phyloP scores from a whole-genome alignment of 1,139 yeast species.

The Taiozyma onychis region DNA sequence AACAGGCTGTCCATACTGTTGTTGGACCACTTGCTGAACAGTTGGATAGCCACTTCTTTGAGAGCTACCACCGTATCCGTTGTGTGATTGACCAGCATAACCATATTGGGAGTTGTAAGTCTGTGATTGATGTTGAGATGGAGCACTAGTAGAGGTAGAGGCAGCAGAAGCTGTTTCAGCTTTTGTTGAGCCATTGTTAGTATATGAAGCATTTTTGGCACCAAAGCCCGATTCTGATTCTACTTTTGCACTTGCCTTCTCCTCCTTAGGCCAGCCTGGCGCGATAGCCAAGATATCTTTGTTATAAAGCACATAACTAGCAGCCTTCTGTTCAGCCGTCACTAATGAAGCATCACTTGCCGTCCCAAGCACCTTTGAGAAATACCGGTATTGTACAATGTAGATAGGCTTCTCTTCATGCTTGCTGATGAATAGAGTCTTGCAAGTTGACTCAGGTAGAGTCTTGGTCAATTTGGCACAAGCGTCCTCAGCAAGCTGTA shows the following conservation, averaged over 20 bases:
- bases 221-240: not conserved
- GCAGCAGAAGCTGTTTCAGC: not conserved
- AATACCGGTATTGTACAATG: constrained; percentile 6
- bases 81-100: not conserved
- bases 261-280: not conserved
- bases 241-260: not conserved
- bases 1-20: not conserved
- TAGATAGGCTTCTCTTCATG: not conserved
- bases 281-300: not conserved
- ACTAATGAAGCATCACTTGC: constrained; percentile 6
- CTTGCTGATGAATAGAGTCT: constrained; percentile 3
- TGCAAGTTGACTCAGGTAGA: constrained; percentile 3
- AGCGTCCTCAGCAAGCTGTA: constrained; percentile 1
- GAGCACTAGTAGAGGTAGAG: not conserved
- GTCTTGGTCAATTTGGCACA: constrained; percentile 3
- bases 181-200: not conserved
- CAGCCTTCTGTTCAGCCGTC: constrained; percentile 11
- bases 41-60: not conserved
- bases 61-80: not conserved
- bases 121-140: not conserved
- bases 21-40: not conserved
- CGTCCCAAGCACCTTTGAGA: constrained; percentile 5
- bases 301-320: constrained; percentile 3
- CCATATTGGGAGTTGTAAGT: not conserved
- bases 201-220: not conserved